phyloP scores from a whole-genome alignment of 1,139 yeast species.

The Yamadazyma pseudoaaseri region DNA sequence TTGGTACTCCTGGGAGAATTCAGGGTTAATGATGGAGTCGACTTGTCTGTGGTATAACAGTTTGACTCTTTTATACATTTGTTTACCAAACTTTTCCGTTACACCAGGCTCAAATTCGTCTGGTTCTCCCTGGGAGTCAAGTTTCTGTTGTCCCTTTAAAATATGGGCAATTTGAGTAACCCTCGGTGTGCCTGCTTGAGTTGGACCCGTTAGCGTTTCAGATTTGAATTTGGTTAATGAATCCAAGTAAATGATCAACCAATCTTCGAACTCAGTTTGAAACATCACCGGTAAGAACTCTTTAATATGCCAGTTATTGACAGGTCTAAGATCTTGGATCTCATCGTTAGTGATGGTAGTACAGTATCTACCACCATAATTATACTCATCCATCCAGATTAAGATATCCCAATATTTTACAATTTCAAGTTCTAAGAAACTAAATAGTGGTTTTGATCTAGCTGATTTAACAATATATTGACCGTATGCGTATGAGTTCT shows the following conservation, averaged over 20 bases:
- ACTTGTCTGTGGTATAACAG: conserved; percentile 67
- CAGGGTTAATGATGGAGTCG: conserved; percentile 70
- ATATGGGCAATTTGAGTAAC: conserved; percentile 64
- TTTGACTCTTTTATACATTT: conserved; percentile 64
- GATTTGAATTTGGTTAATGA: conserved; percentile 60
- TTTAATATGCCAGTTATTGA: conserved; percentile 79
- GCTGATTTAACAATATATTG: conserved; percentile 80
- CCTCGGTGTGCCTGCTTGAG: conserved; percentile 52
- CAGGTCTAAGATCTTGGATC: conserved; percentile 54
- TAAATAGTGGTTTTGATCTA: conserved; percentile 77
- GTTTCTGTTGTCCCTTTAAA: conserved; percentile 42
- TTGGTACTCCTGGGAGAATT: conserved; percentile 60
- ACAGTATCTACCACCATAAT: conserved; percentile 84
- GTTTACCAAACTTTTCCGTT: conserved; percentile 55
- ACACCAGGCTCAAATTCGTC: conserved; percentile 41
- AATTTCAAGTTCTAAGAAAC: conserved; percentile 73
- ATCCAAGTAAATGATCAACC: conserved; percentile 79
- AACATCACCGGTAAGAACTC: conserved; percentile 71
- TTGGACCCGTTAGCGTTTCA: conserved; percentile 33
- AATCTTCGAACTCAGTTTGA: conserved; percentile 82
- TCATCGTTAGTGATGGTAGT: conserved; percentile 55
- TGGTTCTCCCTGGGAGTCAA: conserved; percentile 31
- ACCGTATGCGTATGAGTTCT: conserved; percentile 91
- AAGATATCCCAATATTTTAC: conserved; percentile 86
- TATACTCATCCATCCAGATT: conserved; percentile 92